Evolutionary conservation across 768 basidiomycete genomes (phyloP).

Genomic region (Serendipita sp.): DNA sequence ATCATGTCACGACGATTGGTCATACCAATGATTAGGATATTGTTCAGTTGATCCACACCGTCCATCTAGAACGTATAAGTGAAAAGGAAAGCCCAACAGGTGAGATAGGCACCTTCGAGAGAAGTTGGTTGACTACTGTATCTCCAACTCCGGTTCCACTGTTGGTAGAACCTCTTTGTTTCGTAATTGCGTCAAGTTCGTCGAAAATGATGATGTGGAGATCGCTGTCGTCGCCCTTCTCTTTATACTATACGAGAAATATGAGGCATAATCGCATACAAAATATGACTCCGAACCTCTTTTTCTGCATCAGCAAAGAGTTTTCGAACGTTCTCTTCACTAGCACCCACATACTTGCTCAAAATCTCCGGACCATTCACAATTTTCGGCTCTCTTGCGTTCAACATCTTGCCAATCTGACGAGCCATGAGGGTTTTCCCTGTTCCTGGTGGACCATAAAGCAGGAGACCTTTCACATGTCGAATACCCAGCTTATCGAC

Average conservation of each 20-base stretch:
- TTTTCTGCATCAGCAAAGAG: constrained; percentile 97
- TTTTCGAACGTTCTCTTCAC: constrained; percentile 95
- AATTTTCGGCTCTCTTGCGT: constrained; percentile 92
- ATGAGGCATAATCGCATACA: neutral
- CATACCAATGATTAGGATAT: constrained; percentile 99
- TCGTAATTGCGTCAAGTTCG: constrained; percentile 96
- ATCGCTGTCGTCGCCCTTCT: constrained; percentile 91
- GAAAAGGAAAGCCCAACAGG: constrained; percentile 11
- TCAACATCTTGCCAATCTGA: constrained; percentile 98
- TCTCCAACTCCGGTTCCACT: constrained; percentile 96
- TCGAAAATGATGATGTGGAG: constrained; percentile 99
- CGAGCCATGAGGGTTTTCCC: constrained; percentile 97
- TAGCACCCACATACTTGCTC: constrained; percentile 93
- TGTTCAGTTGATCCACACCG: constrained; percentile 96
- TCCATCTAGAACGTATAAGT: constrained; percentile 59
- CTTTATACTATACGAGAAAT: constrained; percentile 57
- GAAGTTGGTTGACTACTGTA: constrained; percentile 92
- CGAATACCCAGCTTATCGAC: constrained; percentile 97
- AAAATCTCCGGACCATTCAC: constrained; percentile 97
- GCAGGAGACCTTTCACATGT: constrained; percentile 94
- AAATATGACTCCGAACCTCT: constrained; percentile 40
- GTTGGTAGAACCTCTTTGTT: constrained; percentile 87
- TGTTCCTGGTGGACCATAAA: constrained; percentile 94
- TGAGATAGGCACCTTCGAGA: constrained; percentile 58
- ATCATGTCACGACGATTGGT: constrained; percentile 98